Percentiles rank a stretch among this genome's conserved stretches.
Conservation (phyloP, 2,329 filamentous ascomycete species). For the Berkeleyomyces rouxiae region DNA sequence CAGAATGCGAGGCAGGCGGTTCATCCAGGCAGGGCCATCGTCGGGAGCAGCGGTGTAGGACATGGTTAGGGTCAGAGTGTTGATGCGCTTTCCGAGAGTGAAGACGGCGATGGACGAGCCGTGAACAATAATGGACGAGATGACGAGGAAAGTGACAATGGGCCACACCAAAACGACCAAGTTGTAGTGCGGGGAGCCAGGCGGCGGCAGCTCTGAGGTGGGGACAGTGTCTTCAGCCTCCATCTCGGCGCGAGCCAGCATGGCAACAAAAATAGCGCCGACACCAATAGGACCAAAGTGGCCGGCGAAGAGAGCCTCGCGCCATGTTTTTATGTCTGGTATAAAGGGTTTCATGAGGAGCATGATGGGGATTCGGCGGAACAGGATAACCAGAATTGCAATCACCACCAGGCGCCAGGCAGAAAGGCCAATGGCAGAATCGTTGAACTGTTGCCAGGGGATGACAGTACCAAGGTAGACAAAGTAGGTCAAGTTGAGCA, state of each 20-base stretch:
- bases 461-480: conserved; percentile 96
- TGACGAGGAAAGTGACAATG: conserved; percentile 83
- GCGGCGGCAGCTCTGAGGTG: conserved; percentile 41
- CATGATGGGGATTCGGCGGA: conserved; percentile 94
- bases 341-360: conserved; percentile 78
- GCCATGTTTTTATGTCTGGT: conserved; percentile 95
- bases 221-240: conserved; percentile 65
- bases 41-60: conserved; percentile 87
- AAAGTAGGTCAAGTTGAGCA: conserved; percentile 95
- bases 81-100: conserved; percentile 93
- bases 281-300: conserved; percentile 97
- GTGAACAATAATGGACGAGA: conserved; percentile 86
- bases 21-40: conserved; percentile 88
- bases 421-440: conserved; percentile 50
- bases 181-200: conserved; percentile 40
- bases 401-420: conserved; percentile 91
- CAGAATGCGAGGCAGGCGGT: conserved; percentile 59
- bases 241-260: conserved; percentile 81
- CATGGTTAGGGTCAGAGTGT: conserved; percentile 86
- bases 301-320: conserved; percentile 87
- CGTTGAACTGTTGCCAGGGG: conserved; percentile 85
- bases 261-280: conserved; percentile 87
- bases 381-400: conserved; percentile 83
- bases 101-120: conserved; percentile 98
- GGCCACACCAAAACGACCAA: conserved; percentile 87